Base-by-base conservation (phyloP, 352 stramenopile genomes). In the Phytophthora ramorum region DNA sequence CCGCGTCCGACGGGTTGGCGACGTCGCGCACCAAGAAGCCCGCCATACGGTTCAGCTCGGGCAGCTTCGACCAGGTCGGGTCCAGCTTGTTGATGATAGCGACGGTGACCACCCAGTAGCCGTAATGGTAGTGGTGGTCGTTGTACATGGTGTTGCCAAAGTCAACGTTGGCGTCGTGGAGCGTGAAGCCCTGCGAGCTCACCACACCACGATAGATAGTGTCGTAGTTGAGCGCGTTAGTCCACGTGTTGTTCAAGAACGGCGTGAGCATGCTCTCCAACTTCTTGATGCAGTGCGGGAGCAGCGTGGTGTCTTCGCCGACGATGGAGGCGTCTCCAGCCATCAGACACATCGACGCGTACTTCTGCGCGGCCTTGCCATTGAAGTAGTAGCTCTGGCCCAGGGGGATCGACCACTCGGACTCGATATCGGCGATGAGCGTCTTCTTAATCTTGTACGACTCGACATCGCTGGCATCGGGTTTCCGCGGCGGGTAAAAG, bases 71-170 rank as follows among this genome's bases (percentile, higher is more conserved):
- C 76, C 73, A 81, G 7, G 63, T 72, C 24, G 73, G 76, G 44
- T 81, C 69, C 12, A 85, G 59, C 46, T 79, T 71, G 64, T 82
- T 82, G 17, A 83, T 46, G 37, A 79, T 73, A 19, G 75, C 73
- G 28, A 65, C 69, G 3, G 73, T 74, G 46, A 73, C 60, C 2
- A 84, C 57, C 51, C 51, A 84, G 71, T 84, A 84, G 55, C 76
- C 76, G 57, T 79, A 84, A 45, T 84, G 76, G 53, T 75, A 84
- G 53, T 84, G 76, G 57, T 84, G 76, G 54, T 84, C 76, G 54
- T 83, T 83, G 72, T 83, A 83, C 72, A 83, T 77, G 58, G 75
- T 70, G 70, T 83, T 83, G 40, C 77, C 78, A 46, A 86, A 86
- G 55, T 86, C 78, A 13, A 76, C 72, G 53, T 80, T 79, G 38